Evolutionary conservation across 768 basidiomycete species (phyloP), one percentile per base, ranked within the genome.

Genomic region (Piloderma croceum): DNA sequence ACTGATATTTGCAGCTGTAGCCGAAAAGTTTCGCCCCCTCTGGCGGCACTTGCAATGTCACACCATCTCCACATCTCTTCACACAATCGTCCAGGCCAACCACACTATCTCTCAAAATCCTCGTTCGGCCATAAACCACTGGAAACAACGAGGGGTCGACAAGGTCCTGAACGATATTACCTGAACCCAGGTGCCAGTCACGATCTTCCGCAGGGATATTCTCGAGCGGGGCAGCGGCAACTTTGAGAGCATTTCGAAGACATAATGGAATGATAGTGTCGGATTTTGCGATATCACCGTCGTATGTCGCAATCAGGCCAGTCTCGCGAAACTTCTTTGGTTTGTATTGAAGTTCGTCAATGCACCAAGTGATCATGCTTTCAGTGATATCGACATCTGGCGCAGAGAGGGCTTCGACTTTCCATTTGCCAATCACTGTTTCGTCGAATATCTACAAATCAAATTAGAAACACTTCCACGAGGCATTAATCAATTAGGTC

Each of bases 141-240:
- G 45, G 46, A 41, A 48, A 58, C 29, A 57, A 44, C 19, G 51
- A 48, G 15, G 57, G 53, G 31, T 58, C 56, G 6, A 58, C 48
- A 24, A 58, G 46, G 40, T 57, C 53, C 15, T 57, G 53, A 4
- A 60, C 59, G 19, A 47, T 49, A 13, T 44, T 33, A 25, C 57
- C 42, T 3, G 54, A 53, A 15, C 49, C 39, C 6, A 55, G 59
- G 32, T 57, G 59, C 59, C 59, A 61, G 45, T 61, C 59, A 27
- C 49, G 53, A 31, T 45, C 17, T 2, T 39, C 38, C 4, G 50
- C 51, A 0, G 54, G 48, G 1, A 52, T 41, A 24, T 56, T 38
- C 29, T 58, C 53, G 13, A 59, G 53, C 5, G 18, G 20, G 17
- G 29, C 19, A 11, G 43, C 38, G 10, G 34, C 48, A 6, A 18